Evolutionary conservation across 2,329 filamentous ascomycete species (phyloP).

Genomic region (Phoma sp.): DNA sequence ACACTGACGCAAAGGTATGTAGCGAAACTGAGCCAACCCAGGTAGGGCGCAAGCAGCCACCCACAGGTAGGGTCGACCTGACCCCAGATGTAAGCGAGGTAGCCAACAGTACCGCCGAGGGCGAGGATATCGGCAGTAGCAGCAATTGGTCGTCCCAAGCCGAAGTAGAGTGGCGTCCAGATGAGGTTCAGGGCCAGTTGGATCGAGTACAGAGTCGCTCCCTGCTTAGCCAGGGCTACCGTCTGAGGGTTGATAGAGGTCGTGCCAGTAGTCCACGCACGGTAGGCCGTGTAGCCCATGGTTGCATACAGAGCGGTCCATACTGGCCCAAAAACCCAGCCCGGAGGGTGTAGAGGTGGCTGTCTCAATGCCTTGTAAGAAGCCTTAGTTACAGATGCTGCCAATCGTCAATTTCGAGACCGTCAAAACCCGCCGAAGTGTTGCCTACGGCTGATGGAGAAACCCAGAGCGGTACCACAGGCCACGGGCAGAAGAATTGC

Average conservation of each 20-base stretch:
- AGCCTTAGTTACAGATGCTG: slow-evolving; percentile 53
- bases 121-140: slow-evolving; percentile 78
- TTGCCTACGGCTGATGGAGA: slow-evolving; percentile 67
- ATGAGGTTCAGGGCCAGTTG: slow-evolving; percentile 84
- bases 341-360: slow-evolving; percentile 62
- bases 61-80: slow-evolving; percentile 74
- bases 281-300: slow-evolving; percentile 90
- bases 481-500: slow-evolving; percentile 78
- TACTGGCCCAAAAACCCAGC: slow-evolving; percentile 64
- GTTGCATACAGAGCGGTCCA: slow-evolving; percentile 67
- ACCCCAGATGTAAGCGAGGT: slow-evolving; percentile 78
- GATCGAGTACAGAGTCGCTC: slow-evolving; percentile 81
- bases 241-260: slow-evolving; percentile 58
- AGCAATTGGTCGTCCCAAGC: slow-evolving; percentile 72
- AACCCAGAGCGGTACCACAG: slow-evolving; percentile 76
- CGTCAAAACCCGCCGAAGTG: too few relatives aligned
- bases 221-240: slow-evolving; percentile 67
- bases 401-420: background rate
- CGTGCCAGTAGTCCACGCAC: slow-evolving; percentile 70
- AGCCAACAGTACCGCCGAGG: slow-evolving; percentile 71
- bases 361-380: slow-evolving; percentile 72
- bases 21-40: slow-evolving; percentile 86
- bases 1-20: slow-evolving; percentile 74
- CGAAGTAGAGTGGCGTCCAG: slow-evolving; percentile 95
- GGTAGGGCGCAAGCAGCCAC: slow-evolving; percentile 79